Evolutionary conservation across 805 yeast species (phyloP).

Genomic region (Saturnispora gosingensis): DNA sequence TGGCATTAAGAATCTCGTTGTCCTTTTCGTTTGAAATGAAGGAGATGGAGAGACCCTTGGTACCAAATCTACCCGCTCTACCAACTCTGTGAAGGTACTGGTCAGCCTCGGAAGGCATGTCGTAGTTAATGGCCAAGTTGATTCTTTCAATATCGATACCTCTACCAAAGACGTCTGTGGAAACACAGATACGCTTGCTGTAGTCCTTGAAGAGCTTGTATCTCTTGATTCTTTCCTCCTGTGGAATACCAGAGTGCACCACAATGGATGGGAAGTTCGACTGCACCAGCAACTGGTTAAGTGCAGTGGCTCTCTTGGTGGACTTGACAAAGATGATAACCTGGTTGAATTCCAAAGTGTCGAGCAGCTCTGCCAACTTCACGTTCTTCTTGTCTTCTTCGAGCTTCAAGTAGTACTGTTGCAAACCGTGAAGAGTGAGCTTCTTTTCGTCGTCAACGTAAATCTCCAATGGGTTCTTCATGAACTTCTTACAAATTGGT

Average conservation of each 20-base stretch:
- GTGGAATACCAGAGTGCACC: constrained; percentile 90
- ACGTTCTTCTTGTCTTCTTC: constrained; percentile 89
- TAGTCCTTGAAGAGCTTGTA: constrained; percentile 95
- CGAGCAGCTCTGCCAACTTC: constrained; percentile 84
- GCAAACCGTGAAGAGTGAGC: constrained; percentile 94
- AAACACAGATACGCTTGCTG: constrained; percentile 96
- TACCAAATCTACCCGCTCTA: constrained; percentile 99
- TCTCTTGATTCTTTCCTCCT: constrained; percentile 95
- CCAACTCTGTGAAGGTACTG: constrained; percentile 99
- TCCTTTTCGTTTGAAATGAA: constrained; percentile 82
- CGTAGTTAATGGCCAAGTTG: constrained; percentile 95
- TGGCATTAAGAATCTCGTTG: constrained; percentile 80
- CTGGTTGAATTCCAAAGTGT: constrained; percentile 93
- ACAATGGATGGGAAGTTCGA: constrained; percentile 96
- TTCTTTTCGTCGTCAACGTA: constrained; percentile 97
- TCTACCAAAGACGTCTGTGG: constrained; percentile 98
- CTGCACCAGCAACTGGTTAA: constrained; percentile 79
- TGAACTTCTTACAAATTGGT: constrained; percentile 94
- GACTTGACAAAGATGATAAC: constrained; percentile 94
- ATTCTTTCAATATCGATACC: constrained; percentile 99
- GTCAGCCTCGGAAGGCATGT: constrained; percentile 92
- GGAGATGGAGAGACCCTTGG: constrained; percentile 94
- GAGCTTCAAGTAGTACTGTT: constrained; percentile 88
- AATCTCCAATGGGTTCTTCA: constrained; percentile 96
- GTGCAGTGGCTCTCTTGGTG: constrained; percentile 83